Conservation (phyloP, 441 rosid genomes). For the Croton setiger region DNA sequence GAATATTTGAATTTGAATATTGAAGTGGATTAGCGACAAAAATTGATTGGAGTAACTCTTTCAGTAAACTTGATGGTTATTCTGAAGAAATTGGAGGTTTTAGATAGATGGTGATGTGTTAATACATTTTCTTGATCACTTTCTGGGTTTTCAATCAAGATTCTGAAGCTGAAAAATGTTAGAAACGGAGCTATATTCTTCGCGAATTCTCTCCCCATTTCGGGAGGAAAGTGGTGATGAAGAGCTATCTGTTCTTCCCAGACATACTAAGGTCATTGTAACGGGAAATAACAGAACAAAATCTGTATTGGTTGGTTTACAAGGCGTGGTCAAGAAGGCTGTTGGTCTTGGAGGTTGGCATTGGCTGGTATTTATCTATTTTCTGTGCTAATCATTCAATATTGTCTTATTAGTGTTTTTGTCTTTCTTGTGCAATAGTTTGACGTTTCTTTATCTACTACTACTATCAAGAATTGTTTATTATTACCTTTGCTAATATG, state of each 20-base stretch:
- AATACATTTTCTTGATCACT: neutral
- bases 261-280: conserved; percentile 75
- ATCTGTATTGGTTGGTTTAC: conserved; percentile 74
- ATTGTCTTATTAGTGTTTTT: neutral
- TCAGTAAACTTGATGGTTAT: conserved; percentile 11
- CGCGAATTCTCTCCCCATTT: conserved; percentile 50
- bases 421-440: neutral
- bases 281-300: conserved; percentile 82
- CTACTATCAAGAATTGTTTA: too few relatives aligned
- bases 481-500: too few relatives aligned
- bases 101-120: conserved; percentile 1
- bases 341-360: conserved; percentile 95
- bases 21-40: conserved; percentile 4
- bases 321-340: conserved; percentile 85
- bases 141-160: neutral
- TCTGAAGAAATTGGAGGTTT: conserved; percentile 17
- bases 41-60: conserved; percentile 7
- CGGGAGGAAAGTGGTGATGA: conserved; percentile 60
- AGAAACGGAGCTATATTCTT: conserved; percentile 50
- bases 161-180: conserved; percentile 34
- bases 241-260: conserved; percentile 73
- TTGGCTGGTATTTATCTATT: conserved; percentile 59
- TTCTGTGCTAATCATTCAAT: neutral
- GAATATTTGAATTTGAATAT: conserved; percentile 5
- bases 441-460: neutral